Base-by-base conservation (phyloP, 139 green algal species). In the Chlorella sp. region DNA sequence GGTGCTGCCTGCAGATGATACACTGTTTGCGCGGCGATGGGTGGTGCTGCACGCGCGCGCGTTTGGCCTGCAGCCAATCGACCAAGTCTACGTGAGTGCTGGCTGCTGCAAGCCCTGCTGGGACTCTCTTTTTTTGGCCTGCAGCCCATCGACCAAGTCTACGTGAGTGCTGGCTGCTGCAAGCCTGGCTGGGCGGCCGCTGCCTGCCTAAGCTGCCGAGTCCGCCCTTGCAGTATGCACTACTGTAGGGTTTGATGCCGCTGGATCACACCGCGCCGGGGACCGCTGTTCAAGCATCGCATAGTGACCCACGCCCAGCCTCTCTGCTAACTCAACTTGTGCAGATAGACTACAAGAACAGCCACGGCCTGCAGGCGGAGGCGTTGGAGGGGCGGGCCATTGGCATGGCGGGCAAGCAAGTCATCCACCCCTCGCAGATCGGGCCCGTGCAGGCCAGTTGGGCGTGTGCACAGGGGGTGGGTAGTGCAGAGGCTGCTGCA, bases 271-370 rank as follows among this genome's bases (percentile, higher is more conserved):
- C n/a, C n/a, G n/a, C n/a, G n/a, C n/a, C n/a, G n/a, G n/a, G n/a
- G n/a, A n/a, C n/a, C n/a, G n/a, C n/a, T n/a, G n/a, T n/a, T n/a
- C n/a, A n/a, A n/a, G n/a, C n/a, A n/a, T n/a, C n/a, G n/a, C n/a
- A n/a, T n/a, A n/a, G n/a, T n/a, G n/a, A n/a, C n/a, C n/a, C n/a
- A n/a, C n/a, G n/a, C n/a, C n/a, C n/a, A n/a, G n/a, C n/a, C 46
- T 11, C 46, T 17, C 46, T 11, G 7, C 46, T 11, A 54, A 17
- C 8, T 7, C 46, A 19, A 4, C 14, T 4, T 14, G 38, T 38
- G 64, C 86, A 90, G 87, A 90, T 90, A 34, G 84, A 90, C 70
- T 79, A 86, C 44, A 72, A 86, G 51, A 72, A 86, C 67, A 72
- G 70, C 46, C 43, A 84, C 20, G 68, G 54, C 30, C 34, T 90